phyloP scores from a whole-genome alignment of 2,329 filamentous ascomycete genomes.

The Paecilomyces variotii region DNA sequence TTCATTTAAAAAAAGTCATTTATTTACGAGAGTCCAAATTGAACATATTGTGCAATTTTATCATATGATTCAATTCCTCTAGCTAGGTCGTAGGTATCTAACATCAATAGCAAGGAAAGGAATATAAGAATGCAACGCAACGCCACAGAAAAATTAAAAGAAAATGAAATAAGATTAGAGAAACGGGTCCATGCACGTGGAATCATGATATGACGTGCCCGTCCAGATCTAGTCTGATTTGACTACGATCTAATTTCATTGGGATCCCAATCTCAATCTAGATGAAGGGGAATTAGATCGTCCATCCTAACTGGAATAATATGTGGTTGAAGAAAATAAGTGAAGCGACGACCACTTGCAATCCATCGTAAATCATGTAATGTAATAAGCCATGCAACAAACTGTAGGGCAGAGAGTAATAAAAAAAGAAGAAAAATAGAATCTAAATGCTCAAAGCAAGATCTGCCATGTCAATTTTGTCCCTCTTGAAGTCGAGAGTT shows the following conservation, averaged over 20 bases:
- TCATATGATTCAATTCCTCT: background rate
- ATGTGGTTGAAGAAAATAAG: background rate
- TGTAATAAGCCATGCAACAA: background rate
- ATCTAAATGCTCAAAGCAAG: background rate
- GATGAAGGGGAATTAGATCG: too few species aligned
- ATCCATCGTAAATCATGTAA: background rate
- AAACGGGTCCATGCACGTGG: background rate
- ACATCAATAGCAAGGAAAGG: background rate
- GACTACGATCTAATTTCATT: background rate
- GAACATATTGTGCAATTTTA: too few species aligned
- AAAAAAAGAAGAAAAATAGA: background rate
- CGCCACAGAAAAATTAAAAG: background rate
- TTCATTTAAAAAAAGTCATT: background rate
- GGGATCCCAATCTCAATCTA: background rate
- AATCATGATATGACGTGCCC: background rate
- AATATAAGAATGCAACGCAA: background rate
- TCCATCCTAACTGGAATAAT: background rate
- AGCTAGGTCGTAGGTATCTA: background rate
- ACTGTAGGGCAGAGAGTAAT: background rate
- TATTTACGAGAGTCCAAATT: background rate
- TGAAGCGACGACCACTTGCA: background rate
- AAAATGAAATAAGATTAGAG: background rate
- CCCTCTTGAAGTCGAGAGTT: background rate
- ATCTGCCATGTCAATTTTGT: background rate
- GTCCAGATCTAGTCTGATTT: background rate